Evolutionary conservation across 805 yeast genomes (phyloP), one percentile per base, ranked within the genome.

Genomic region (Tetrapisispora taiwanensis): DNA sequence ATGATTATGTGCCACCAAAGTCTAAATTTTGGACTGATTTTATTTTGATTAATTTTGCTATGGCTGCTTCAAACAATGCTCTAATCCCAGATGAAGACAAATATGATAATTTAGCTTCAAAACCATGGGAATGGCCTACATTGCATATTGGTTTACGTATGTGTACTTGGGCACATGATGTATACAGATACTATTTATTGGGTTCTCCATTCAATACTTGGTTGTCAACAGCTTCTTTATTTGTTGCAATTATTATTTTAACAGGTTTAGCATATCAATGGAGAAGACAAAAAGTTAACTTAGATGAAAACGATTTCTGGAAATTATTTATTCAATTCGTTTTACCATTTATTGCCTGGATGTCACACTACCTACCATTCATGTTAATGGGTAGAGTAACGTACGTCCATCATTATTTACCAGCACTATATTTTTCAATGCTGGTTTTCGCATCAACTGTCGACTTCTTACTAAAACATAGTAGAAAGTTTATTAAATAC

Each of bases 301-400:
- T 76, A 66, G 68, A 70, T 49, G 64, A 56, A 45, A 64, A 51
- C 27, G 60, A 62, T 32, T 54, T 72, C 35, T 74, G 66, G 64
- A 62, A 53, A 44, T 69, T 71, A 48, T 52, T 73, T 14, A 68
- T 77, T 66, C 84, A 84, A 33, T 95, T 95, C 44, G 57, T 84
- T 30, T 78, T 84, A 54, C 96, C 97, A 22, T 82, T 89, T 68
- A 58, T 85, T 35, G 95, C 95, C 10, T 90, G 97, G 97, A 72
- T 79, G 36, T 71, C 87, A 56, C 97, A 90, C 66, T 90, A 72
- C 65, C 59, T 84, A 56, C 97, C 98, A 30, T 90, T 90, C 66
- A 76, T 83, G 28, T 66, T 87, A 47, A 90, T 90, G 98, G 88
- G 94, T 12, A 84, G 98, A 71, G 97, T 92, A 46, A 88, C 95